These are phyloP conservation scores for Phallus indusiatus DNA, from an alignment of 768 basidiomycete genomes.

Conservation along the genomic window DNA sequence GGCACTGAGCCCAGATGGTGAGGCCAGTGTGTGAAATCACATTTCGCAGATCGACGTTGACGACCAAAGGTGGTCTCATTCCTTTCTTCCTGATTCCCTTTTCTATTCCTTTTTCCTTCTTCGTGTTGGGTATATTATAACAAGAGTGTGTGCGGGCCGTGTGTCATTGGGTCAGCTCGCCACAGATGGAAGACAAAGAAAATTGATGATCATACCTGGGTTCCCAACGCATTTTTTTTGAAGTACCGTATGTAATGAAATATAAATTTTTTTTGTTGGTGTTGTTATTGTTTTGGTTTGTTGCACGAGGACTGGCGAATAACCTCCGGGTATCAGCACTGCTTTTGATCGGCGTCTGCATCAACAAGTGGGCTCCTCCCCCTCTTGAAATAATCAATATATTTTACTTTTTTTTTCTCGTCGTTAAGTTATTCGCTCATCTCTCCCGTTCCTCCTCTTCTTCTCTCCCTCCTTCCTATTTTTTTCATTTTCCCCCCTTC, in stretches of 20 bases:
- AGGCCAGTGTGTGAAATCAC: not conserved
- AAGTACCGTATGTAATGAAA: no score
- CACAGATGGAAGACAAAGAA: not conserved
- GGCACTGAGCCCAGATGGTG: constrained; percentile 19
- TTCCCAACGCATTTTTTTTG: not conserved
- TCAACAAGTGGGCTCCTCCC: not conserved
- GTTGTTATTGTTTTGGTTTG: not conserved
- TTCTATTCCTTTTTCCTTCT: not conserved
- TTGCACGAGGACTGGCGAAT: not conserved
- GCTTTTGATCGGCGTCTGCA: not conserved
- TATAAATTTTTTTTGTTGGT: not conserved
- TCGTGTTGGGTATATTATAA: not conserved
- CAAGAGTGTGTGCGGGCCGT: not conserved
- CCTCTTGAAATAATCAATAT: not conserved
- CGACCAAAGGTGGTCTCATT: not conserved
- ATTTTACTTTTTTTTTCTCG: not conserved
- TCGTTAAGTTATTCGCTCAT: not conserved
- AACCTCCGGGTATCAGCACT: not conserved
- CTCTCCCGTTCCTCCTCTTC: not conserved
- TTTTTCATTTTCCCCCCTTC: not conserved
- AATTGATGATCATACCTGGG: not conserved
- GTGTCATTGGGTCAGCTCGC: not conserved
- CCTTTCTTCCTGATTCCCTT: no score
- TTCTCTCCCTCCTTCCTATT: not conserved
- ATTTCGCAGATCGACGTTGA: not conserved